Evolutionary conservation across 805 yeast species (phyloP).

Genomic region (Candida incommunis): DNA sequence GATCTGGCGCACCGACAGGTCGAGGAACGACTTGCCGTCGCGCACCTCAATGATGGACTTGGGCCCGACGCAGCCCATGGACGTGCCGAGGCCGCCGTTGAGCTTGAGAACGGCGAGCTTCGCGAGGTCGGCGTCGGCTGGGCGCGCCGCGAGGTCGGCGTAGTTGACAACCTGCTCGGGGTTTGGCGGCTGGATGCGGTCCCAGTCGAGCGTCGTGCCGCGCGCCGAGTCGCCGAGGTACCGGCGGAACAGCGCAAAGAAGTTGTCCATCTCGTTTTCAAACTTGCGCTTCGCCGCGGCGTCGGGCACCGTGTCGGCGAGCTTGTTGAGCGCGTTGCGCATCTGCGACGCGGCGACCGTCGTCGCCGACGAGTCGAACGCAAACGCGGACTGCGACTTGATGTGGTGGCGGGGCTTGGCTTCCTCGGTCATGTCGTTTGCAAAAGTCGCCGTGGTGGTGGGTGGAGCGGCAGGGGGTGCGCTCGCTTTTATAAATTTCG

Average conservation of each 20-base stretch:
- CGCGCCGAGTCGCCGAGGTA: conserved; percentile 81
- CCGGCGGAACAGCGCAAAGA: conserved; percentile 85
- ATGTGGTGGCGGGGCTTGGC: conserved; percentile 20
- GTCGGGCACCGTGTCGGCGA: conserved; percentile 67
- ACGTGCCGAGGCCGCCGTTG: conserved; percentile 97
- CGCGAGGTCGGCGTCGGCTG: conserved; percentile 32
- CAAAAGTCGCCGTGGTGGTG: not conserved
- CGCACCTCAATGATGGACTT: conserved; percentile 96
- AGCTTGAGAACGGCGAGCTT: conserved; percentile 91
- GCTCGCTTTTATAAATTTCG: too few relatives aligned
- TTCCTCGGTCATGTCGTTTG: too few relatives aligned
- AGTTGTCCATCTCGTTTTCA: conserved; percentile 87
- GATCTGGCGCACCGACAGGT: conserved; percentile 90
- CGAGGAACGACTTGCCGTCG: conserved; percentile 95
- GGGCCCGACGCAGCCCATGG: conserved; percentile 99
- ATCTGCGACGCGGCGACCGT: conserved; percentile 94
- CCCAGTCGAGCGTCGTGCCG: conserved; percentile 83
- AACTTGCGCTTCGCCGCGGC: conserved; percentile 33
- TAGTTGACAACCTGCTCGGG: conserved; percentile 83
- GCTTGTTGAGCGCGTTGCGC: conserved; percentile 86
- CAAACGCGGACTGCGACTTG: conserved; percentile 22
- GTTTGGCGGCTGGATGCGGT: conserved; percentile 81
- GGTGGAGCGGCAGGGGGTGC: not conserved
- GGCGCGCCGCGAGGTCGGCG: conserved; percentile 31
- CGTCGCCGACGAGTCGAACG: conserved; percentile 89